These are phyloP conservation scores for Neurospora sp. DNA, from an alignment of 495 filamentous ascomycete genomes.

Conservation along the genomic window DNA sequence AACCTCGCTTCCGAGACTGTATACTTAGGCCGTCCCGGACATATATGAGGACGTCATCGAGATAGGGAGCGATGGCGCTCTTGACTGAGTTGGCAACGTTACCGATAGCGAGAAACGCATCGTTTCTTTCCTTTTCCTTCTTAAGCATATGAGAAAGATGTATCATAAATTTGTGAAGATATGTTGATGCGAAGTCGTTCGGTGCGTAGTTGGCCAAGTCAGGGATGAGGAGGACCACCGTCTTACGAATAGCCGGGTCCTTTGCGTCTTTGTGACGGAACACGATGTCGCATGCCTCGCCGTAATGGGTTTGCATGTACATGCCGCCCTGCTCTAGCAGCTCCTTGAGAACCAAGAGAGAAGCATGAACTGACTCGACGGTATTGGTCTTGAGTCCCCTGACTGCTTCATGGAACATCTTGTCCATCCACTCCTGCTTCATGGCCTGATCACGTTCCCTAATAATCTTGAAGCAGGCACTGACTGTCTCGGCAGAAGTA, in stretches of 20 bases:
- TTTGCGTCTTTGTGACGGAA: constrained; percentile 84
- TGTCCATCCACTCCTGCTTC: constrained; percentile 74
- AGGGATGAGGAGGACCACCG: constrained; percentile 82
- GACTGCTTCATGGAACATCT: constrained; percentile 75
- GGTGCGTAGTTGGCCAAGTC: constrained; percentile 89
- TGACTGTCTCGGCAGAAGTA: constrained; percentile 80
- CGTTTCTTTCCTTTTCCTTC: constrained; percentile 83
- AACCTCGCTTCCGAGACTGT: constrained; percentile 64
- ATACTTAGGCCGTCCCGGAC: constrained; percentile 82
- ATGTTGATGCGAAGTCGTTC: constrained; percentile 66
- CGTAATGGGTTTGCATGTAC: constrained; percentile 92
- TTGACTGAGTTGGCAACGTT: constrained; percentile 93
- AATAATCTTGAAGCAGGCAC: constrained; percentile 89
- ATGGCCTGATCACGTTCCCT: constrained; percentile 76
- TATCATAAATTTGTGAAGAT: constrained; percentile 93
- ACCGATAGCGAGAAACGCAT: constrained; percentile 89
- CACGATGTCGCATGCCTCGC: constrained; percentile 83
- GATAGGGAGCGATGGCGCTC: constrained; percentile 84
- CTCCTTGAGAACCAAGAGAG: constrained; percentile 81
- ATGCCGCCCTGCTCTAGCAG: constrained; percentile 87
- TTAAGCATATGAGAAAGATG: constrained; percentile 93
- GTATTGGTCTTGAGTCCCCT: constrained; percentile 68
- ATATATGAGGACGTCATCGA: constrained; percentile 85
- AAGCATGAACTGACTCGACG: constrained; percentile 81
- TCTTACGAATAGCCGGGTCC: constrained; percentile 74